Percentiles rank a stretch among this genome's conserved stretches.
Evolutionary conservation across 2,329 filamentous ascomycete species (phyloP).

Genomic region (Chaetomiaceae sp.): DNA sequence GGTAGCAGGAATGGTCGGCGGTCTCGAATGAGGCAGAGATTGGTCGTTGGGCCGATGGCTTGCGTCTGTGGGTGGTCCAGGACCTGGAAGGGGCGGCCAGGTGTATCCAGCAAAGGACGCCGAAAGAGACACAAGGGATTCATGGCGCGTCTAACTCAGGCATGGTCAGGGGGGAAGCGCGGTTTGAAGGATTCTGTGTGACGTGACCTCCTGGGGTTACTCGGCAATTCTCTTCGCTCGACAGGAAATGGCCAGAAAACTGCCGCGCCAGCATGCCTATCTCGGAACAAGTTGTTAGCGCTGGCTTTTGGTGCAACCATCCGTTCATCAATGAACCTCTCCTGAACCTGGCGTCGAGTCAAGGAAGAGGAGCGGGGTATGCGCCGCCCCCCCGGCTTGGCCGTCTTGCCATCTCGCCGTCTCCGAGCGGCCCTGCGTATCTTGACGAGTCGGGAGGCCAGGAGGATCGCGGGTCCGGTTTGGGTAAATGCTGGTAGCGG

Average conservation of each 20-base stretch:
- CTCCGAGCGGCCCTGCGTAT: conserved; percentile 2
- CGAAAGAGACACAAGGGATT: not conserved
- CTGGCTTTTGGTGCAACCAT: not conserved
- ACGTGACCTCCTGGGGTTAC: not conserved
- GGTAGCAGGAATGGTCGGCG: too few species aligned
- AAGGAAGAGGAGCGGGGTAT: conserved; percentile 1
- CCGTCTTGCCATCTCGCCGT: too few species aligned
- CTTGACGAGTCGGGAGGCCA: conserved; percentile 10
- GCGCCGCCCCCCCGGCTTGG: too few species aligned
- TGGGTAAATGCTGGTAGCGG: not conserved
- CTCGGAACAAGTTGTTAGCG: not conserved
- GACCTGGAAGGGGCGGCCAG: too few species aligned
- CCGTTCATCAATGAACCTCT: too few species aligned
- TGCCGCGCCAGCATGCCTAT: not conserved
- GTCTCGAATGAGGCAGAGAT: too few species aligned
- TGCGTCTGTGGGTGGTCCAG: not conserved
- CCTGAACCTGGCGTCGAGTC: not conserved
- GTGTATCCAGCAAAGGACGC: not conserved
- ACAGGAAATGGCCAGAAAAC: not conserved
- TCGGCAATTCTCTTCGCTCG: not conserved
- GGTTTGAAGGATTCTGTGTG: conserved; percentile 6
- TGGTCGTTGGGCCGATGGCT: too few species aligned
- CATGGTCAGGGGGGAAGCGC: not conserved
- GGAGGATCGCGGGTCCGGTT: not conserved
- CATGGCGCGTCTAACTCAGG: conserved; percentile 7